Evolutionary conservation across 345 rosid genomes (phyloP), one percentile per base, ranked within the genome.

Genomic region (Carallia pectinifolia): DNA sequence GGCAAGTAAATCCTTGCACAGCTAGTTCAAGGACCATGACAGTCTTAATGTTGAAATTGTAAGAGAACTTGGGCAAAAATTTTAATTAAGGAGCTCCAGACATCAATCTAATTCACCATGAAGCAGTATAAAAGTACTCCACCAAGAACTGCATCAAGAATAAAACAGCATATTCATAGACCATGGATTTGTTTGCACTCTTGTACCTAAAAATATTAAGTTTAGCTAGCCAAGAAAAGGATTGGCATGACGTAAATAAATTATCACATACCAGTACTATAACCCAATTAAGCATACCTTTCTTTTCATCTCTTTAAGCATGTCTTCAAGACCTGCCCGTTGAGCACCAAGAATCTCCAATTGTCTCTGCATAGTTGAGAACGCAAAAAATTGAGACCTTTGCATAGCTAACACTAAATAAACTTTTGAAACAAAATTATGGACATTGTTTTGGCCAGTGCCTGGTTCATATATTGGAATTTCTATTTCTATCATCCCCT

Each of bases 231-330:
- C 6, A 18, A 30, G 6, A 52, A 53, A 34, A 63, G 27, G 16
- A 33, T 65, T 38, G 44, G 55, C 38, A 34, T 15, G 44, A 39
- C 27, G 1, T n/a, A 69, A 27, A 39, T n/a, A 64, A 59, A 27
- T 66, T 33, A 10, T n/a, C 17, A 61, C 27, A 50, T 55, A 74
- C 48, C 37, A 74, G 44, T 39, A 50, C 4, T 27, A 36, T 15
- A 18, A 63, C 13, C 65, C n/a, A 58, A 31, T 70, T 33, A 62
- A 67, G 44, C 72, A 70, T 27, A 95, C 99, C 87, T 92, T 95
- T 85, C 97, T 89, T 84, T 92, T 92, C 99, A 95, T 95, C 78
- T 95, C 99, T 81, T 86, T 95, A 53, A 92, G 97, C 97, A 95
- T 89, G 79, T 95, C 99, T 81, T 95, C 99, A 74, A 95, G 99